Base-by-base conservation (phyloP, 2,329 filamentous ascomycete genomes). In the Pezicula neosporulosa region DNA sequence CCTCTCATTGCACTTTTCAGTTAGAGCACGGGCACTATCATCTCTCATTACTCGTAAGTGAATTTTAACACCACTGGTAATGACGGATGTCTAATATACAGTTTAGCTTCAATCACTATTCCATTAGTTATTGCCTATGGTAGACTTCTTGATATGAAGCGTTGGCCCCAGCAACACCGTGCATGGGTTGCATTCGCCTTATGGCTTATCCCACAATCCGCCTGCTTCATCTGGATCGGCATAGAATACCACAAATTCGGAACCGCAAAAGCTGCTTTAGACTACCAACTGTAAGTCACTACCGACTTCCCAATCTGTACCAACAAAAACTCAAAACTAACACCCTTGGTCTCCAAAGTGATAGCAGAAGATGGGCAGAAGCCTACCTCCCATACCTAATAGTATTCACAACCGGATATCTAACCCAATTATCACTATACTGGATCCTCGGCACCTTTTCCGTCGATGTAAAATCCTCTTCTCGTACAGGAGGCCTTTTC, bases 1-100 rank as follows among this genome's bases (percentile, higher is more conserved):
- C 56, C 67, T 78, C 18, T 74, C 76, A 12, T 72, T 70, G 13
- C 90, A 84, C 82, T 89, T 90, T 63, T 78, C 77, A 1, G 87
- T 90, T 3, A 78, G 86, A 3, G 73, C 85, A 2, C 76, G 87
- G 39, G 85, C 87, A 0, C 70, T 90, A 6, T 67, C 66, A 3
- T 63, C 66, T 13, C 63, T 67, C 3, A 57, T 68, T 21, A 59
- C 60, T 21, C 65, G 64, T 60, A 59, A 56, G 60, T 59, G 54
- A 43, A 49, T 24, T 15, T 15, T 16, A 42, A 42, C 18, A 12
- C 15, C 21, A 2, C 38, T 16, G 38, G 3, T 5, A 42, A 18
- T 42, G 6, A 4, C 18, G 5, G 6, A 16, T 42, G 12, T 19
- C 38, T 42, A 9, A 42, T 6, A 6, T 19, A 16, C n/a, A 6